Percentiles rank a stretch among this genome's conserved stretches.
These are phyloP conservation scores for Ophiostoma ulmi DNA, from an alignment of 2,329 filamentous ascomycete species.

Conservation along the genomic window DNA sequence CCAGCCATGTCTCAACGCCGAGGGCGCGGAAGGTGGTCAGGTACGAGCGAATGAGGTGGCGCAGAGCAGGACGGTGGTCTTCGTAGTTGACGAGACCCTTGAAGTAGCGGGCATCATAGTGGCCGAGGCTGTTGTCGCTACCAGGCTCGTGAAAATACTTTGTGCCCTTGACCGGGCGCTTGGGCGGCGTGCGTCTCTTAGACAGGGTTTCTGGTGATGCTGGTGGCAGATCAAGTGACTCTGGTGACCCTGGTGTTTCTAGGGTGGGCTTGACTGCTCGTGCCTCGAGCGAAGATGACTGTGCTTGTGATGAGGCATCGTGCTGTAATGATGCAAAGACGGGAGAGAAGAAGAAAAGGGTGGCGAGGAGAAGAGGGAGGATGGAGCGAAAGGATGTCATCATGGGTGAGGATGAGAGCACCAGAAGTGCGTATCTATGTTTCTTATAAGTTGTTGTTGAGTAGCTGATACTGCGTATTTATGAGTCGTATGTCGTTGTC, in stretches of 20 bases:
- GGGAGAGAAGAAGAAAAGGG: conserved; percentile 15
- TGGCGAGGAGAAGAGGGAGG: conserved; percentile 18
- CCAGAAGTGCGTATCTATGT: neutral
- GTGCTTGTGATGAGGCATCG: neutral
- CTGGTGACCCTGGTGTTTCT: conserved; percentile 13
- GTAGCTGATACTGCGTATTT: neutral
- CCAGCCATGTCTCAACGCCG: conserved; percentile 76
- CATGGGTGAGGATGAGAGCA: neutral
- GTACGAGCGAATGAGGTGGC: conserved; percentile 69
- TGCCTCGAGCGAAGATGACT: neutral
- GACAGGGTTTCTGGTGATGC: conserved; percentile 16
- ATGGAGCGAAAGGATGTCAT: conserved; percentile 17
- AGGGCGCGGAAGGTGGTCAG: conserved; percentile 59
- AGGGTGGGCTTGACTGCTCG: neutral
- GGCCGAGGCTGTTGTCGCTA: conserved; percentile 53
- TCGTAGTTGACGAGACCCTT: conserved; percentile 57
- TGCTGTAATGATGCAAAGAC: neutral
- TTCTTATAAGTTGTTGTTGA: neutral
- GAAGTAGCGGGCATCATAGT: conserved; percentile 73
- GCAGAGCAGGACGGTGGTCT: conserved; percentile 60
- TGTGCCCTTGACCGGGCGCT: conserved; percentile 23
- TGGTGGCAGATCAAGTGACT: conserved; percentile 15
- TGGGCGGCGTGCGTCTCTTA: conserved; percentile 17
- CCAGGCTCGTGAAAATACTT: conserved; percentile 67
- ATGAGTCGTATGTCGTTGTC: neutral